A percentile compares a stretch with the other conserved stretches of the same genome.
phyloP scores from a whole-genome alignment of 2,329 filamentous ascomycete species.

The Penicillium expansum region DNA sequence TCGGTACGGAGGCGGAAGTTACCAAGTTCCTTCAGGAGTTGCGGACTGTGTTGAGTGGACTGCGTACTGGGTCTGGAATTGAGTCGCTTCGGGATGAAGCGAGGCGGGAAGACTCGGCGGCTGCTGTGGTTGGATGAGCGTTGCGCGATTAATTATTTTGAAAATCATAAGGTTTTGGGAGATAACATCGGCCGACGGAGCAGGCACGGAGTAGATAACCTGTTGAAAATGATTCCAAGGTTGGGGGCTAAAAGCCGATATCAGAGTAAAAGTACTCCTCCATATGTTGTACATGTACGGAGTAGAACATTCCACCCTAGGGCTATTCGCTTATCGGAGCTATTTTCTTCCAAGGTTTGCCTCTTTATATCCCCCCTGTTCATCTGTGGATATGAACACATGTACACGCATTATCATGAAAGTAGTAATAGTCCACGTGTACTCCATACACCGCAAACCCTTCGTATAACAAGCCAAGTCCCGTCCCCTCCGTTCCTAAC shows the following conservation, averaged over 20 bases:
- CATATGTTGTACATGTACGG: no score
- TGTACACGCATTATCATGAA: background rate
- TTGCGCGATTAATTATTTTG: conserved; percentile 3
- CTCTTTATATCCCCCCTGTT: background rate
- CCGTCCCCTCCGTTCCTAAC: background rate
- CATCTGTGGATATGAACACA: background rate
- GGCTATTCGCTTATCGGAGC: background rate
- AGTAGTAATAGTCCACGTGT: background rate
- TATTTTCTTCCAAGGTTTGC: no score
- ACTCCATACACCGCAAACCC: background rate
- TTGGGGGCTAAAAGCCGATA: background rate
- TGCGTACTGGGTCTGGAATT: conserved; percentile 43
- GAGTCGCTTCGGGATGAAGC: conserved; percentile 40
- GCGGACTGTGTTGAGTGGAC: conserved; percentile 48
- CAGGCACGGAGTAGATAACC: background rate
- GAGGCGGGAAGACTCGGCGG: conserved; percentile 48
- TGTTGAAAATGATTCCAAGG: no score
- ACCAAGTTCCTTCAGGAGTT: conserved; percentile 72
- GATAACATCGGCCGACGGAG: background rate
- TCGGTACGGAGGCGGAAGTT: conserved; percentile 86
- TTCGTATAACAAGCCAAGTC: background rate
- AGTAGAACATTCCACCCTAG: no score
- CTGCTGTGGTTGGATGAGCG: conserved; percentile 19
- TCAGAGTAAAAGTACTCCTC: background rate
- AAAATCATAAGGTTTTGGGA: background rate